Percentiles rank a stretch among this genome's conserved stretches.
These are phyloP conservation scores for Mycena amicta DNA, from an alignment of 768 basidiomycete genomes.

Conservation along the genomic window DNA sequence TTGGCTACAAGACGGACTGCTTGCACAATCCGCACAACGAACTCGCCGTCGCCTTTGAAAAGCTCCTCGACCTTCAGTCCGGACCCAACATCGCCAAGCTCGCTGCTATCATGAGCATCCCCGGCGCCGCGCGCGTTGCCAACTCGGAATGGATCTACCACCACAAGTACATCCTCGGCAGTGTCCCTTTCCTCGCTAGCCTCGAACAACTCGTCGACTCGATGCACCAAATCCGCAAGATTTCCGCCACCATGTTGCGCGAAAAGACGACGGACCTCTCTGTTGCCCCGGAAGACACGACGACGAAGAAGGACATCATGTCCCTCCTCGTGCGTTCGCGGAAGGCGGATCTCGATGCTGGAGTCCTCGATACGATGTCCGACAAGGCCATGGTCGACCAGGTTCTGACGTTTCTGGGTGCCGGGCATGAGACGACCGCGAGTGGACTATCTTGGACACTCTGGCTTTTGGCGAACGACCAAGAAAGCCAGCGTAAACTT, in stretches of 20 bases:
- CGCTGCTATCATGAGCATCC: slow-evolving; percentile 37
- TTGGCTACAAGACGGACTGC: slow-evolving; percentile 49
- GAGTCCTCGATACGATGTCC: slow-evolving; percentile 43
- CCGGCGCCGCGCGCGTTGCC: slow-evolving; percentile 36
- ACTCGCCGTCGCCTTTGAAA: slow-evolving; percentile 49
- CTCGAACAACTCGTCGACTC: slow-evolving; percentile 33
- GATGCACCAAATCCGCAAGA: slow-evolving; percentile 44
- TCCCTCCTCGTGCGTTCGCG: slow-evolving; percentile 49
- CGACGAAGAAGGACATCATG: slow-evolving; percentile 55
- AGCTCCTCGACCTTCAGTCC: slow-evolving; percentile 43
- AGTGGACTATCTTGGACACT: slow-evolving; percentile 54
- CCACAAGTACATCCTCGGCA: slow-evolving; percentile 36
- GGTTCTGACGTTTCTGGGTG: slow-evolving; percentile 54
- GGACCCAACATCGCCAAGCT: slow-evolving; percentile 40
- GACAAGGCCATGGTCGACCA: slow-evolving; percentile 55
- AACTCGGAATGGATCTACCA: slow-evolving; percentile 39
- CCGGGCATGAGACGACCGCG: slow-evolving; percentile 49
- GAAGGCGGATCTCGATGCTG: slow-evolving; percentile 37
- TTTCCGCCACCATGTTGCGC: slow-evolving; percentile 42
- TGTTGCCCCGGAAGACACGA: slow-evolving; percentile 36
- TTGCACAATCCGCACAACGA: slow-evolving; percentile 49
- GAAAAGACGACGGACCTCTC: slow-evolving; percentile 42
- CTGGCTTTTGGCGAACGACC: slow-evolving; percentile 57
- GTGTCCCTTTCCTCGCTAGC: neutral
- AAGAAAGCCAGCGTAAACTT: slow-evolving; percentile 49